phyloP scores from a whole-genome alignment of 768 basidiomycete species.

The Mycena floridula region DNA sequence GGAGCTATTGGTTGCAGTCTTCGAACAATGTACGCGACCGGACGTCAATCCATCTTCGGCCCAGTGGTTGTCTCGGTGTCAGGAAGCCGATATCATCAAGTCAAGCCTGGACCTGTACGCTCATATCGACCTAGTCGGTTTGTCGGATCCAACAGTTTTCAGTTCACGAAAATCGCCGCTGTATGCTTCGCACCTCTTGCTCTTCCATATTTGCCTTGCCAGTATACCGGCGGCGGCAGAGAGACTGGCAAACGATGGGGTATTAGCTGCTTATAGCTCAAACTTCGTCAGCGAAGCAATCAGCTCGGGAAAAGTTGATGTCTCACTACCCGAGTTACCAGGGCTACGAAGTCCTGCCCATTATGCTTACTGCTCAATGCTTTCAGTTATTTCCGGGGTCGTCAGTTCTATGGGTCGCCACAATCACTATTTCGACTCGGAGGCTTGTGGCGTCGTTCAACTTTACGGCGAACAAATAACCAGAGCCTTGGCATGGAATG shows the following conservation, averaged over 20 bases:
- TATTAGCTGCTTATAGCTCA: slow-evolving; percentile 77
- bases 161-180: slow-evolving; percentile 58
- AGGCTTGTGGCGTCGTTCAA: slow-evolving; percentile 81
- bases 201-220: slow-evolving; percentile 84
- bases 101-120: slow-evolving; percentile 69
- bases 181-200: slow-evolving; percentile 72
- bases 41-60: slow-evolving; percentile 65
- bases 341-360: slow-evolving; percentile 78
- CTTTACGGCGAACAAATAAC: slow-evolving; percentile 79
- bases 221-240: slow-evolving; percentile 75
- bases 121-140: slow-evolving; percentile 61
- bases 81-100: slow-evolving; percentile 75
- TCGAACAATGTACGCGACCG: slow-evolving; percentile 69
- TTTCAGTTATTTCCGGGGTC: slow-evolving; percentile 72
- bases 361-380: slow-evolving; percentile 76
- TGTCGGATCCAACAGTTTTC: slow-evolving; percentile 60
- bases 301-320: slow-evolving; percentile 67
- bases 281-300: slow-evolving; percentile 75
- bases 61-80: slow-evolving; percentile 74
- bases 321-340: slow-evolving; percentile 61
- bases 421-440: slow-evolving; percentile 76
- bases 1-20: slow-evolving; percentile 76
- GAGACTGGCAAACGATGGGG: slow-evolving; percentile 76
- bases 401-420: slow-evolving; percentile 55
- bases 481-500: slow-evolving; percentile 75